phyloP scores from a whole-genome alignment of 2,329 filamentous ascomycete genomes.

The Sordariomycetes sp. region DNA sequence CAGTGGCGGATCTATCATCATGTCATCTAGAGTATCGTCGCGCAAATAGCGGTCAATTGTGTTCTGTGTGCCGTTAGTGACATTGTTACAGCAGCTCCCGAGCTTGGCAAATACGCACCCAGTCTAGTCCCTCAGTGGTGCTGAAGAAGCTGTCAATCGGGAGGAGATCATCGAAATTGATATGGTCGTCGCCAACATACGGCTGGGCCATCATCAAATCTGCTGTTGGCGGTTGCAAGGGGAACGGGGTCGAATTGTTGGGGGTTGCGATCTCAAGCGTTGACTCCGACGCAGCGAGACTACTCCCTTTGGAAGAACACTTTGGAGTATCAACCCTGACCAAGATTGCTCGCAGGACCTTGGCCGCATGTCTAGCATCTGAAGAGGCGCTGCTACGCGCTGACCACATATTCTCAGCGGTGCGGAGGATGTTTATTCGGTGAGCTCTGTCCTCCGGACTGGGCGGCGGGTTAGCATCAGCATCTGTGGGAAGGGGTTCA shows the following conservation, averaged over 20 bases:
- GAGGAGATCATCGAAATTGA: conserved; percentile 21
- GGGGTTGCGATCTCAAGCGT: too few relatives aligned
- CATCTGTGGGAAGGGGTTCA: too few relatives aligned
- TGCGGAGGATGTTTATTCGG: conserved; percentile 25
- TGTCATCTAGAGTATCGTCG: background rate
- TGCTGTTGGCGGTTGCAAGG: too few relatives aligned
- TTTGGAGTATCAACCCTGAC: conserved; percentile 19
- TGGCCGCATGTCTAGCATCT: conserved; percentile 32
- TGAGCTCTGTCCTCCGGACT: conserved; percentile 20
- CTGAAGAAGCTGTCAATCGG: conserved; percentile 26
- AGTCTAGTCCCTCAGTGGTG: conserved; percentile 24
- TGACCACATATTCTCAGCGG: conserved; percentile 32
- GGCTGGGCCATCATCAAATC: too few relatives aligned
- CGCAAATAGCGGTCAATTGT: conserved; percentile 18
- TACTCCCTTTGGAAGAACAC: too few relatives aligned
- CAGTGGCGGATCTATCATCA: background rate
- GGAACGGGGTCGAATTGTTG: too few relatives aligned
- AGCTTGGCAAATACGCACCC: conserved; percentile 20
- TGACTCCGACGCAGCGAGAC: too few relatives aligned
- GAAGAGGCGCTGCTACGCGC: conserved; percentile 24
- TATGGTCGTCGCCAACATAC: conserved; percentile 7
- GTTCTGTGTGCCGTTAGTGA: conserved; percentile 8
- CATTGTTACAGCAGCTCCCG: background rate
- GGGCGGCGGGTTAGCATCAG: background rate
- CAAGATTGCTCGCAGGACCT: conserved; percentile 32